Percentiles rank a stretch among this genome's conserved stretches.
Evolutionary conservation across 225 moss, liverwort and hornwort species (phyloP).

Genomic region (Lunularia cruciata): DNA sequence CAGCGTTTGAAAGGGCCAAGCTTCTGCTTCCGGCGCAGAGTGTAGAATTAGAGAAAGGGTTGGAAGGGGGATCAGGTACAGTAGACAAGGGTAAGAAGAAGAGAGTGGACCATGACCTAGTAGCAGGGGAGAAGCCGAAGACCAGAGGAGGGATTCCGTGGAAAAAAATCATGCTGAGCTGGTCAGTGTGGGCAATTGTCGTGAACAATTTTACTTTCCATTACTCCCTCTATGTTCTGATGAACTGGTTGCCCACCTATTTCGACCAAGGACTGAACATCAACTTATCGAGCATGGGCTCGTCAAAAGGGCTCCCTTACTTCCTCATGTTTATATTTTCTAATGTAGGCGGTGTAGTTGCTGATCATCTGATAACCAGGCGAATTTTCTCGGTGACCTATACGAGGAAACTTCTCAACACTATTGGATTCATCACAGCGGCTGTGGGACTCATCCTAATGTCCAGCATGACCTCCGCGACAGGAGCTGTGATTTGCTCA

Average conservation of each 20-base stretch:
- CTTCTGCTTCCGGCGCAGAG: slow-evolving; percentile 53
- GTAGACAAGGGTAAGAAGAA: slow-evolving; percentile 48
- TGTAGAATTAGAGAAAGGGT: slow-evolving; percentile 57
- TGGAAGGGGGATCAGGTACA: slow-evolving; percentile 26
- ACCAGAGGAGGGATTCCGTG: slow-evolving; percentile 63
- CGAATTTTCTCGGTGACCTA: slow-evolving; percentile 73
- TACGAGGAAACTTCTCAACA: slow-evolving; percentile 85
- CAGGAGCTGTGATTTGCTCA: slow-evolving; percentile 81
- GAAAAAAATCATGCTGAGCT: slow-evolving; percentile 72
- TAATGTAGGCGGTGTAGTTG: slow-evolving; percentile 88
- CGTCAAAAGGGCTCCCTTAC: slow-evolving; percentile 88
- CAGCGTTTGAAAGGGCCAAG: slow-evolving; percentile 60
- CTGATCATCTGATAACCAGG: slow-evolving; percentile 75
- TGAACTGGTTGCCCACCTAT: slow-evolving; percentile 99
- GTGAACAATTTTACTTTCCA: slow-evolving; percentile 99
- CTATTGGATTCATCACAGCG: slow-evolving; percentile 73
- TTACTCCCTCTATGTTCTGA: slow-evolving; percentile 88
- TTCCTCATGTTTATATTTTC: slow-evolving; percentile 96
- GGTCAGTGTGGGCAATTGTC: slow-evolving; percentile 93
- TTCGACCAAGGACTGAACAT: slow-evolving; percentile 80
- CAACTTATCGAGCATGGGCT: slow-evolving; percentile 80
- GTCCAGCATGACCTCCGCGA: slow-evolving; percentile 68
- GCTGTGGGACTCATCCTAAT: slow-evolving; percentile 77
- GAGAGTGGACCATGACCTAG: slow-evolving; percentile 39
- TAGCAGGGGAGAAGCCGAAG: slow-evolving; percentile 10